A percentile compares a stretch with the other conserved stretches of the same genome.
These are phyloP conservation scores for Candolleomyces efflorescens DNA, from an alignment of 768 basidiomycete species.

Conservation along the genomic window DNA sequence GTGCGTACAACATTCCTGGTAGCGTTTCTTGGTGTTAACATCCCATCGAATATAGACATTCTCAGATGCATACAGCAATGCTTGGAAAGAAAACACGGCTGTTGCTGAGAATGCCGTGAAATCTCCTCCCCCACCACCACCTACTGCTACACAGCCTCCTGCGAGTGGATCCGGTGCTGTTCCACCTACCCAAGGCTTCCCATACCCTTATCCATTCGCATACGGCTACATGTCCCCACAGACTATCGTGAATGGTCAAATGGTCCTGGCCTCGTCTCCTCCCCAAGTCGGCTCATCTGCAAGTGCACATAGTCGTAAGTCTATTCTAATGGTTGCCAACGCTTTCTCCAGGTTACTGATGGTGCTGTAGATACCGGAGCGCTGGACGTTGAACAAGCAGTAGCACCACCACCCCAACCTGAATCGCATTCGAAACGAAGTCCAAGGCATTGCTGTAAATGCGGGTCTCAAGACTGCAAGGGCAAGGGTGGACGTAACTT, in stretches of 20 bases:
- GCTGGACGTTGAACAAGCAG: slow-evolving; percentile 2
- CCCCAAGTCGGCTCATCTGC: slow-evolving; percentile 9
- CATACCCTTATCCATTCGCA: slow-evolving; percentile 22
- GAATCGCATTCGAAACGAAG: slow-evolving; percentile 44
- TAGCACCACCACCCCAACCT: slow-evolving; percentile 7
- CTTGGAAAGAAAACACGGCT: slow-evolving; percentile 59
- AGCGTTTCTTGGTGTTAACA: neutral
- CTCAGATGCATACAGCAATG: slow-evolving; percentile 51
- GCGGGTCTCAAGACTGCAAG: slow-evolving; percentile 76
- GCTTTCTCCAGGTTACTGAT: neutral
- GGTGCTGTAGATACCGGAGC: slow-evolving; percentile 10
- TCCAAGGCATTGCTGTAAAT: slow-evolving; percentile 77
- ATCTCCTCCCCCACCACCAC: slow-evolving; percentile 3
- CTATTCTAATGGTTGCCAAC: neutral
- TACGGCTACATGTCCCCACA: slow-evolving; percentile 22
- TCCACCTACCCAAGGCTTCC: slow-evolving; percentile 7
- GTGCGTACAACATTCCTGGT: neutral
- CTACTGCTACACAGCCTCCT: slow-evolving; percentile 4
- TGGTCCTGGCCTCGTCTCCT: slow-evolving; percentile 15
- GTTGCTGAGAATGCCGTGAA: slow-evolving; percentile 22
- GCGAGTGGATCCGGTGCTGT: slow-evolving; percentile 1
- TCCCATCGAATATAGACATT: slow-evolving; percentile 30
- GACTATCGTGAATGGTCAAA: slow-evolving; percentile 20
- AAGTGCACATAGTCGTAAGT: neutral
- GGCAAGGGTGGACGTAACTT: slow-evolving; percentile 76